Conservation (phyloP, 345 rosid genomes). For the Eucalyptus shirleyi region DNA sequence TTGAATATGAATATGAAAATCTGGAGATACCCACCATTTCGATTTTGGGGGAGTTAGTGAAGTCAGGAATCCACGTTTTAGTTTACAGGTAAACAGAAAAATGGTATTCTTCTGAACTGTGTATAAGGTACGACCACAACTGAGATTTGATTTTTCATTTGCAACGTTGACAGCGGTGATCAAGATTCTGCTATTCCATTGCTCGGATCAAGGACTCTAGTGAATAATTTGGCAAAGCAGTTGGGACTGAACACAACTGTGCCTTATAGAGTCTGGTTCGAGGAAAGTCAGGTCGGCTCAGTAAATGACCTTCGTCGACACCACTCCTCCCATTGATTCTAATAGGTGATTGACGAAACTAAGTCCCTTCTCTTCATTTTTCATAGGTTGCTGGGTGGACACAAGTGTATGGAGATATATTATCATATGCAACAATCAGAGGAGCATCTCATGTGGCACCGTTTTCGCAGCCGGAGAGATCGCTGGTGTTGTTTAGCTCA, state of each 20-base stretch:
- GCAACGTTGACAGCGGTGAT: not conserved
- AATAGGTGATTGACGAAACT: not conserved
- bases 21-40: slow-evolving; percentile 22
- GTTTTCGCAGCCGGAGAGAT: slow-evolving; percentile 30
- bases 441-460: slow-evolving; percentile 41
- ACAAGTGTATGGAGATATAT: slow-evolving; percentile 24
- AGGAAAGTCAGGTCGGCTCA: slow-evolving; percentile 12
- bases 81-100: not conserved
- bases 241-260: slow-evolving; percentile 20
- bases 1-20: slow-evolving; percentile 11
- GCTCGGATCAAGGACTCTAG: not conserved
- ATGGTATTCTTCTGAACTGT: not conserved
- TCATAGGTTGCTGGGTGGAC: slow-evolving; percentile 41
- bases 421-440: slow-evolving; percentile 35
- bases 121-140: not conserved
- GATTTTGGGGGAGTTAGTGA: slow-evolving; percentile 16
- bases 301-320: not conserved
- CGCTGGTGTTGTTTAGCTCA: slow-evolving; percentile 20
- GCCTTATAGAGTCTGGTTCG: slow-evolving; percentile 37
- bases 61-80: not conserved
- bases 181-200: not conserved
- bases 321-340: not conserved
- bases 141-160: not conserved
- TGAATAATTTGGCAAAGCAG: slow-evolving; percentile 17
- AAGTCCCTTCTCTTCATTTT: not conserved